Evolutionary conservation across 2,329 filamentous ascomycete genomes (phyloP).

Genomic region (Rutstroemia sp.): DNA sequence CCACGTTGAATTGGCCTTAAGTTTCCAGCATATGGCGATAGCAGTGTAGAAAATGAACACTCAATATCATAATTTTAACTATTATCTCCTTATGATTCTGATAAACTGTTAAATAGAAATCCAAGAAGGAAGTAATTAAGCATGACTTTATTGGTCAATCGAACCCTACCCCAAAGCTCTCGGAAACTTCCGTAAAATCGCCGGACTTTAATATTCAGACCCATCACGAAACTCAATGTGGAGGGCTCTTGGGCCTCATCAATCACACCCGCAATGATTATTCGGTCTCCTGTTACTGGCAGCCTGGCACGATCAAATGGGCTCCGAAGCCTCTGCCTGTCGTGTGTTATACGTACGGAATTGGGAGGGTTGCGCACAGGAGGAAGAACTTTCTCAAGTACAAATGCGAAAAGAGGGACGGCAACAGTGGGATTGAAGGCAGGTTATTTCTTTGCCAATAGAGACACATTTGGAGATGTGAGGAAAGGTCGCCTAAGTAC

Average conservation of each 20-base stretch:
- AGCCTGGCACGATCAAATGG: constrained; percentile 1
- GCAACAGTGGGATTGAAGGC: constrained; percentile 18
- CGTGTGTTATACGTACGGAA: constrained; percentile 5
- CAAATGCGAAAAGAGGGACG: constrained; percentile 14
- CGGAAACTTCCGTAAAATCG: constrained; percentile 5
- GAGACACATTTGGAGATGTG: constrained; percentile 14
- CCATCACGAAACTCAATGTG: not conserved
- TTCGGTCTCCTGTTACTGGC: constrained; percentile 3
- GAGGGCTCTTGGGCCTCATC: constrained; percentile 2
- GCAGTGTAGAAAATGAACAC: no score
- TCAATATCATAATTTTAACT: no score
- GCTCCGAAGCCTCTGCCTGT: constrained; percentile 1
- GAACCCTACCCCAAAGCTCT: not conserved
- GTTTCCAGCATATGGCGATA: no score
- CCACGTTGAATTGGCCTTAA: no score
- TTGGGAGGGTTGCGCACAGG: constrained; percentile 6
- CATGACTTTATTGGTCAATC: constrained; percentile 3
- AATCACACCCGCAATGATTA: constrained; percentile 8
- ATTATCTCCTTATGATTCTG: no score
- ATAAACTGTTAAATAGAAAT: not conserved
- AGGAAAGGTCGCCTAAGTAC: constrained; percentile 20
- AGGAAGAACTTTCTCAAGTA: constrained; percentile 21
- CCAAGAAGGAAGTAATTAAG: not conserved
- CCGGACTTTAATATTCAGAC: constrained; percentile 1
- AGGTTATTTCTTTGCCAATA: constrained; percentile 27